These are phyloP conservation scores for Aspergillus ochraceus DNA, from an alignment of 2,329 filamentous ascomycete species.

Conservation along the genomic window DNA sequence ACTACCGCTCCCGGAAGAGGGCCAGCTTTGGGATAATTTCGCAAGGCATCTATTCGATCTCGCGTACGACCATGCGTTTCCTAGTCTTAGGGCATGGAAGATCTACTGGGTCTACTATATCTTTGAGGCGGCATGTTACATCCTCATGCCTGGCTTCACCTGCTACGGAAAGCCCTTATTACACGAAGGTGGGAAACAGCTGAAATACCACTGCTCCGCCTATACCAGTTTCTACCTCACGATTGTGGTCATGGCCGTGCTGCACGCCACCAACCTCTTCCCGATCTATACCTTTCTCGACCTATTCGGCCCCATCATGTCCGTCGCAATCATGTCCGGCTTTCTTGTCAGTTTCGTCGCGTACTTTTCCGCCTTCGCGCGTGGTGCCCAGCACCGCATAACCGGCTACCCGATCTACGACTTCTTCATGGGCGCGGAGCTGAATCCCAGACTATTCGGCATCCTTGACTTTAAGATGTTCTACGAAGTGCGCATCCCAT, in stretches of 20 bases:
- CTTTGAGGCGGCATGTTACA: slow-evolving; percentile 80
- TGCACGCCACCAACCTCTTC: slow-evolving; percentile 84
- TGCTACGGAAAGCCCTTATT: slow-evolving; percentile 84
- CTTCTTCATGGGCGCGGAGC: slow-evolving; percentile 89
- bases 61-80: slow-evolving; percentile 81
- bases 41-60: slow-evolving; percentile 67
- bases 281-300: slow-evolving; percentile 89
- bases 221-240: slow-evolving; percentile 84
- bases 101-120: slow-evolving; percentile 96
- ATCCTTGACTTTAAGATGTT: slow-evolving; percentile 94
- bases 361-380: slow-evolving; percentile 78
- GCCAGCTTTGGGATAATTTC: slow-evolving; percentile 69
- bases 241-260: slow-evolving; percentile 64
- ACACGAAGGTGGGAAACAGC: slow-evolving; percentile 78
- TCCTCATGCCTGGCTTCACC: slow-evolving; percentile 82
- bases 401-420: slow-evolving; percentile 79
- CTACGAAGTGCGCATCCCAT: slow-evolving; percentile 87
- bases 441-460: slow-evolving; percentile 82
- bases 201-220: slow-evolving; percentile 92
- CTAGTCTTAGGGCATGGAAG: slow-evolving; percentile 76
- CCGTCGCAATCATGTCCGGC: slow-evolving; percentile 87
- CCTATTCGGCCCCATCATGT: slow-evolving; percentile 90
- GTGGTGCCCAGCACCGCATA: slow-evolving; percentile 89
- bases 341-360: slow-evolving; percentile 80
- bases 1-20: slow-evolving; percentile 65